Conservation (phyloP, 1,284 basidiomycete species). For the Fomitopsis pinicola region DNA sequence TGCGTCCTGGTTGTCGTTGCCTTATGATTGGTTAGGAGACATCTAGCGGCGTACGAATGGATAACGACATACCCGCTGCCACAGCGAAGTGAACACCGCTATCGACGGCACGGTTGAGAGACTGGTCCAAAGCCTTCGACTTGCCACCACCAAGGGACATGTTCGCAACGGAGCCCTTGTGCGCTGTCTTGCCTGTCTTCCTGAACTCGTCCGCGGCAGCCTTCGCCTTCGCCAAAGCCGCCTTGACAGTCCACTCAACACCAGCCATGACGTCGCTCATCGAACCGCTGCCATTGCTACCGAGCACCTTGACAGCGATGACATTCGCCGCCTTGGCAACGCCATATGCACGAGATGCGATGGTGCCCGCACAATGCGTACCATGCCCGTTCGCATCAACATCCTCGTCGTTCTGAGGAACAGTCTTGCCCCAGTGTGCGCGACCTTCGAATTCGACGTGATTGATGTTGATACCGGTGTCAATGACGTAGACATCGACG, state of each 20-base stretch:
- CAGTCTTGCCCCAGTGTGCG: conserved; percentile 35
- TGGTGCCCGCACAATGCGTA: conserved; percentile 39
- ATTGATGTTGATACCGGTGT: conserved; percentile 86
- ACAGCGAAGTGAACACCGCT: conserved; percentile 92
- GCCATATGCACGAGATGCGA: conserved; percentile 60
- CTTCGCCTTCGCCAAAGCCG: conserved; percentile 54
- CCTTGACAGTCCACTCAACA: conserved; percentile 77
- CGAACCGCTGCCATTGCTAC: conserved; percentile 88
- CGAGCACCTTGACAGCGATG: conserved; percentile 97
- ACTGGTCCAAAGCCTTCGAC: conserved; percentile 81
- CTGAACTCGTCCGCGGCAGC: conserved; percentile 62
- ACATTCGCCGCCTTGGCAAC: conserved; percentile 93
- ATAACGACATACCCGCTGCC: conserved; percentile 67
- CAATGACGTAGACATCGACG: conserved; percentile 68
- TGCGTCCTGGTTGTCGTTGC: conserved; percentile 52
- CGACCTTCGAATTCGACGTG: conserved; percentile 81
- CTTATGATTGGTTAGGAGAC: conserved; percentile 9
- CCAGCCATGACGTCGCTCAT: conserved; percentile 95
- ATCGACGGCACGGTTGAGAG: conserved; percentile 84
- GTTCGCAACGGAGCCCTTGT: conserved; percentile 94
- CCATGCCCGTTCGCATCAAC: conserved; percentile 38
- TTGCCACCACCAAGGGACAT: conserved; percentile 98
- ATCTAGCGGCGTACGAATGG: too few relatives aligned
- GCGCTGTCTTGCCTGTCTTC: conserved; percentile 37
- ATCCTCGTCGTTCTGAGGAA: conserved; percentile 50